Evolutionary conservation across 2,329 filamentous ascomycete genomes (phyloP).

Genomic region (Conoideocrella luteorostrata): DNA sequence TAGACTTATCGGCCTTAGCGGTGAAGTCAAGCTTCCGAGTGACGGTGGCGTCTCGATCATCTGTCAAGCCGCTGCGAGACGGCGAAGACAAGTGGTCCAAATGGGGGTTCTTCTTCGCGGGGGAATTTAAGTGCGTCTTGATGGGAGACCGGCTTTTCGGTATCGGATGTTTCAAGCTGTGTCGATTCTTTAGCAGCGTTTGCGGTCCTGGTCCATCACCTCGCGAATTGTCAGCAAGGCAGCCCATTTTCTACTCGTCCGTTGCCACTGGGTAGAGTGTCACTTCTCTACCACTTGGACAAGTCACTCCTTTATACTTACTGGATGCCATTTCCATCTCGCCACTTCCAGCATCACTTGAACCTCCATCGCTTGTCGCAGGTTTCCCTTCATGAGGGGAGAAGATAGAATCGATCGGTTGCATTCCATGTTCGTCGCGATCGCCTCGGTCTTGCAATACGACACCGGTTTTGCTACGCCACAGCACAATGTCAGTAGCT

Average conservation of each 20-base stretch:
- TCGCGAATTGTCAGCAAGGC: conserved; percentile 18
- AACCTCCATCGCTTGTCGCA: conserved; percentile 19
- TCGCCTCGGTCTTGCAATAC: conserved; percentile 69
- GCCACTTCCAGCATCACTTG: conserved; percentile 30
- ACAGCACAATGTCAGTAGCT: too few species aligned
- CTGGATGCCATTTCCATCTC: conserved; percentile 49
- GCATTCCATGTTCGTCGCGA: conserved; percentile 88
- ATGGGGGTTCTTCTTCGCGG: conserved; percentile 55
- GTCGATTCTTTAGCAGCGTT: conserved; percentile 46
- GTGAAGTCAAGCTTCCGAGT: conserved; percentile 51
- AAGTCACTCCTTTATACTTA: conserved; percentile 24
- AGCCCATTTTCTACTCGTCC: not conserved
- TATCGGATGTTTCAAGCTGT: conserved; percentile 40
- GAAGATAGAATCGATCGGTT: conserved; percentile 80
- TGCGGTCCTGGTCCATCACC: conserved; percentile 48
- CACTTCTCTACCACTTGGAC: too few species aligned
- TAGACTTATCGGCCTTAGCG: conserved; percentile 13
- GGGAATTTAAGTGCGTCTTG: conserved; percentile 55
- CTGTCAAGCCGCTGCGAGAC: conserved; percentile 29
- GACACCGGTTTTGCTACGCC: conserved; percentile 77
- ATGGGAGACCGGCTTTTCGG: conserved; percentile 51
- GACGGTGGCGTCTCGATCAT: conserved; percentile 33
- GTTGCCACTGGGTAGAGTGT: too few species aligned
- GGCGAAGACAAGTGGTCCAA: conserved; percentile 49
- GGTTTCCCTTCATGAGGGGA: conserved; percentile 67